These are phyloP conservation scores for Pinus tabuliformis DNA, from an alignment of 75 land plant species.

Conservation along the genomic window DNA sequence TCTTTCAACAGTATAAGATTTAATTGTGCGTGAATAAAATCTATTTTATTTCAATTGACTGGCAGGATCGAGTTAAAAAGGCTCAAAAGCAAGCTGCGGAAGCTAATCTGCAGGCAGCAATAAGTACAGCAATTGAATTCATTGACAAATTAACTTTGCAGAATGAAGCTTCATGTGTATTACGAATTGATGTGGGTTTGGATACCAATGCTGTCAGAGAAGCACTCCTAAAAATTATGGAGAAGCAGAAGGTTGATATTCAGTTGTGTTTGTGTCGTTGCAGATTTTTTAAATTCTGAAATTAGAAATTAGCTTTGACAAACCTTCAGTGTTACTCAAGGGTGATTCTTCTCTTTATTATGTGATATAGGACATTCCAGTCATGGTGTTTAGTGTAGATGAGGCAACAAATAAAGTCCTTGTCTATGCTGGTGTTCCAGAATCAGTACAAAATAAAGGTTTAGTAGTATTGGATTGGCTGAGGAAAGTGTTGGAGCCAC, in stretches of 20 bases:
- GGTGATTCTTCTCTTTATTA: not conserved
- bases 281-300: not conserved
- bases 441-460: constrained; percentile 30
- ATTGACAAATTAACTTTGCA: constrained; percentile 59
- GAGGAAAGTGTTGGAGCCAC: constrained; percentile 44
- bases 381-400: constrained; percentile 87
- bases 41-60: not conserved
- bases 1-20: not conserved
- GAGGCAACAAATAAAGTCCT: constrained; percentile 76
- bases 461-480: constrained; percentile 75
- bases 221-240: constrained; percentile 69
- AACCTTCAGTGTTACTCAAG: not conserved
- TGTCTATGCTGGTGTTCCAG: constrained; percentile 89
- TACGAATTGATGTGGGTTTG: constrained; percentile 76
- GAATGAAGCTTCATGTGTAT: constrained; percentile 62
- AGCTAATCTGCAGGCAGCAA: constrained; percentile 67
- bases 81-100: constrained; percentile 77
- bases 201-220: constrained; percentile 87
- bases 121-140: constrained; percentile 50
- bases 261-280: not conserved
- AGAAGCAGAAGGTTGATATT: constrained; percentile 59
- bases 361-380: constrained; percentile 60
- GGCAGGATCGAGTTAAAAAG: constrained; percentile 73
- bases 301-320: not conserved
- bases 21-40: not conserved